These are phyloP conservation scores for Podila epigama DNA, from an alignment of 192 early-diverging fungal genomes.

Conservation along the genomic window DNA sequence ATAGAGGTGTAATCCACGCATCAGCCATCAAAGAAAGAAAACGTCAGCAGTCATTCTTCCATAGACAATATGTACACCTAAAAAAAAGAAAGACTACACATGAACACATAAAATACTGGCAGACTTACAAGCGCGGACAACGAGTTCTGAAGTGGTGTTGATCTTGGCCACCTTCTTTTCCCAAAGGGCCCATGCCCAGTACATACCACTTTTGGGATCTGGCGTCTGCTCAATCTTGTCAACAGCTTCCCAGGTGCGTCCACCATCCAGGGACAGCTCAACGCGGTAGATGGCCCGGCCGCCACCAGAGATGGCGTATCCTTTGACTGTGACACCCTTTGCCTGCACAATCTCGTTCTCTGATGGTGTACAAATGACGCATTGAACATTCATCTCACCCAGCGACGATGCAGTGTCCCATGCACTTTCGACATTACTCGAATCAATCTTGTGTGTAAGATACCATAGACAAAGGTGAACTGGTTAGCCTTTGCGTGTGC, in stretches of 20 bases:
- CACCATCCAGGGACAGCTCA: slow-evolving; percentile 83
- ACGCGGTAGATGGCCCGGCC: slow-evolving; percentile 81
- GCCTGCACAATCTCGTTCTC: slow-evolving; percentile 51
- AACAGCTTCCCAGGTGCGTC: slow-evolving; percentile 81
- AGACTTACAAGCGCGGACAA: slow-evolving; percentile 77
- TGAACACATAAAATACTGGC: neutral
- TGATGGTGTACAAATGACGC: slow-evolving; percentile 71
- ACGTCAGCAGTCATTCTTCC: too few relatives aligned
- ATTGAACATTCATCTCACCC: slow-evolving; percentile 83
- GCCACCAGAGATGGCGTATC: slow-evolving; percentile 83
- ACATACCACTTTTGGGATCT: slow-evolving; percentile 30
- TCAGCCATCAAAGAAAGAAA: neutral
- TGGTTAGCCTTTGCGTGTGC: too few relatives aligned
- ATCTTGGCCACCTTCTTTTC: slow-evolving; percentile 58
- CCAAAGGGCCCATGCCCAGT: slow-evolving; percentile 91
- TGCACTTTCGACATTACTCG: slow-evolving; percentile 43
- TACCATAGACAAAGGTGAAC: too few relatives aligned
- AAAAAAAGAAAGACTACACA: neutral
- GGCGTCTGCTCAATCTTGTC: slow-evolving; percentile 55
- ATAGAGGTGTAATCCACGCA: slow-evolving; percentile 1
- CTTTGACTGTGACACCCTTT: slow-evolving; percentile 59
- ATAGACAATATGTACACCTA: too few relatives aligned
- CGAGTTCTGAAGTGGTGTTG: slow-evolving; percentile 61
- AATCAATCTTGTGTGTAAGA: neutral
- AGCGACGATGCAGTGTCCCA: slow-evolving; percentile 59